Evolutionary conservation across 2,329 filamentous ascomycete species (phyloP).

Genomic region (Aspergillus brunneoviolaceus): DNA sequence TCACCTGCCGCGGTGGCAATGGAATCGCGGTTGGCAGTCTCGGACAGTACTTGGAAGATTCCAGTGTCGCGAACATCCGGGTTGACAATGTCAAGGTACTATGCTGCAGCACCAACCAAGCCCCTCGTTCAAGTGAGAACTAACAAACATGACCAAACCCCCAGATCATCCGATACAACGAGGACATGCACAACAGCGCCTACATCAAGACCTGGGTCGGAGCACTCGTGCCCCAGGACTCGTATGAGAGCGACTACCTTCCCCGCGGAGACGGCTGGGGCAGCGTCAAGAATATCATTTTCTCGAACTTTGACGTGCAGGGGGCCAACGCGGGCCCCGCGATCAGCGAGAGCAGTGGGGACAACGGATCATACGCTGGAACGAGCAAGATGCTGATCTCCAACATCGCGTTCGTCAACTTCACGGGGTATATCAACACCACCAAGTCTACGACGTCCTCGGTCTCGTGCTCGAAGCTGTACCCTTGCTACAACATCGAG

Average conservation of each 20-base stretch:
- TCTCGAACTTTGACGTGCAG: conserved; percentile 52
- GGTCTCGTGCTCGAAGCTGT: conserved; percentile 50
- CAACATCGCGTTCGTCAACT: conserved; percentile 53
- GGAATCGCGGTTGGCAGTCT: conserved; percentile 53
- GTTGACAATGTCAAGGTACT: conserved; percentile 45
- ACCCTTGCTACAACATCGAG: conserved; percentile 54
- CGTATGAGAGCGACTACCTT: conserved; percentile 51
- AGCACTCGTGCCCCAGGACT: conserved; percentile 44
- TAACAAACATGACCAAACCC: neutral
- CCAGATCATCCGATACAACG: conserved; percentile 46
- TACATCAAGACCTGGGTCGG: conserved; percentile 61
- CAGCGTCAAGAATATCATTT: conserved; percentile 51
- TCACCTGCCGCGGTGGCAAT: conserved; percentile 56
- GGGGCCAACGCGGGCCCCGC: conserved; percentile 46
- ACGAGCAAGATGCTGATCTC: conserved; percentile 53
- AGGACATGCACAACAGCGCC: conserved; percentile 50
- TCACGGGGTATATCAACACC: conserved; percentile 49
- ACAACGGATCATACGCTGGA: conserved; percentile 51
- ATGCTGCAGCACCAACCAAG: neutral
- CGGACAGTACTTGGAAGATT: conserved; percentile 57
- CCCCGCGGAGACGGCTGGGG: conserved; percentile 57
- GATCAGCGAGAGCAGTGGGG: conserved; percentile 52
- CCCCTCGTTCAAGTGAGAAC: neutral
- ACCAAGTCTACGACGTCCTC: conserved; percentile 36
- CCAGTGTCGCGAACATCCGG: conserved; percentile 50